Base-by-base conservation (phyloP, 2,329 filamentous ascomycete species). In the Niveomyces coronatus region DNA sequence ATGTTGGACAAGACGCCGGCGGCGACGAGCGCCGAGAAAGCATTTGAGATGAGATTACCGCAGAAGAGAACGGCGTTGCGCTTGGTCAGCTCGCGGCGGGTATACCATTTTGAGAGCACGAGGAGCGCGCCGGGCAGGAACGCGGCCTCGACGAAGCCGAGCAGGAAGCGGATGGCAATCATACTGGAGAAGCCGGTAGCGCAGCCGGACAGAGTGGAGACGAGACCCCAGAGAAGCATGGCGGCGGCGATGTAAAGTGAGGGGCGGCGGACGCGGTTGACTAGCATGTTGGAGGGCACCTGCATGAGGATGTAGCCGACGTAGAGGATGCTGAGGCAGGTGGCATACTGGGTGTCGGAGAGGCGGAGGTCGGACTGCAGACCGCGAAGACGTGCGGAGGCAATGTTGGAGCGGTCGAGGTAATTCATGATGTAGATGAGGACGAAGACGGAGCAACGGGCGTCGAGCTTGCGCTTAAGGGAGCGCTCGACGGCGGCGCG, bases 401-500 rank as follows among this genome's bases (percentile, higher is more conserved):
- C 77, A 45, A 83, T 81, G 55, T 82, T 80, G 53, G 80, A 80
- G 24, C 76, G 64, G 49, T 81, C 76, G 20, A 78, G 64, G 55
- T 84, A 86, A 59, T 86, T 85, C 56, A 63, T 67, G 53, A 86
- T 83, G 51, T 85, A 86, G 62, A 86, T 82, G 46, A 85, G 55
- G 33, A 86, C 74, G 41, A 86, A 72, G 47, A 82, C 72, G 63
- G 54, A 79, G 63, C 55, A 86, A 43, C 81, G 70, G 15, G 69
- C 49, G 52, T 87, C 83, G 39, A 87, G 76, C 61, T 85, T 87
- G 47, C 76, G 71, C 55, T 76, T 70, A 49, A 88, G 60, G 24
- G 65, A 68, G 55, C 70, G 74, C 57, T 87, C 82, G n/a, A 79
- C 69, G 11, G 53, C 51, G 1, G 53, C 51, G 10, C 77, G 71